Evolutionary conservation across 2,329 filamentous ascomycete species (phyloP).

Genomic region (Diaporthe vexans): DNA sequence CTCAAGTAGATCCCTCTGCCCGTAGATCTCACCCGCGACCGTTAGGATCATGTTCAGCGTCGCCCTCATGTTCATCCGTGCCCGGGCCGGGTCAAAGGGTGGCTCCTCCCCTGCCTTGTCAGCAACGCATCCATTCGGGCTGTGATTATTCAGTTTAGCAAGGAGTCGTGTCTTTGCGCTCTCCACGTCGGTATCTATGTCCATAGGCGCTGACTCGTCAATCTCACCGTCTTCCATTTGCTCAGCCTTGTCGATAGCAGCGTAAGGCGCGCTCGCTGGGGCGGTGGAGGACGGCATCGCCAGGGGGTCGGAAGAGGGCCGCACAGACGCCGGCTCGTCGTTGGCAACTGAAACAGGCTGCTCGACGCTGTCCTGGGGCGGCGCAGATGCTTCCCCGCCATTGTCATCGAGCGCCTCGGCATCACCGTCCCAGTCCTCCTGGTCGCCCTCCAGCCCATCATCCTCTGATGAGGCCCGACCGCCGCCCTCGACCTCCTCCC

Average conservation of each 20-base stretch:
- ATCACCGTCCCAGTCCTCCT: constrained; percentile 56
- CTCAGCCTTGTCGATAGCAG: constrained; percentile 40
- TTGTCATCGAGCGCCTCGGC: constrained; percentile 54
- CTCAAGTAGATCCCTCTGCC: constrained; percentile 87
- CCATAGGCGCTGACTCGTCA: constrained; percentile 48
- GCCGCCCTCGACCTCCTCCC: constrained; percentile 57
- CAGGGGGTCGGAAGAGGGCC: constrained; percentile 17
- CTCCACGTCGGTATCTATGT: constrained; percentile 57
- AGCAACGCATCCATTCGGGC: constrained; percentile 25
- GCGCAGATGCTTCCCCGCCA: constrained; percentile 42
- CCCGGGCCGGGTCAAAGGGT: constrained; percentile 50
- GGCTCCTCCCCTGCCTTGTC: constrained; percentile 50
- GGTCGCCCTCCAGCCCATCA: constrained; percentile 58
- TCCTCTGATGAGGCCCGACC: constrained; percentile 56
- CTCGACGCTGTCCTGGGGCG: background rate
- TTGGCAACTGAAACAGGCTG: background rate
- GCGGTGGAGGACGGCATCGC: constrained; percentile 44
- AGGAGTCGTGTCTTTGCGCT: constrained; percentile 64
- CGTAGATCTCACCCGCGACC: constrained; percentile 88
- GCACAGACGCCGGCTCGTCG: constrained; percentile 25
- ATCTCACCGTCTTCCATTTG: constrained; percentile 57
- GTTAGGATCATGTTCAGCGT: constrained; percentile 94
- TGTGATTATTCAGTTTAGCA: constrained; percentile 54
- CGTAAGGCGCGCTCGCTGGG: constrained; percentile 50
- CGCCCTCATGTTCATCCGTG: constrained; percentile 69